These are phyloP conservation scores for Alternaria metachromatica DNA, from an alignment of 2,329 filamentous ascomycete species.

Conservation along the genomic window DNA sequence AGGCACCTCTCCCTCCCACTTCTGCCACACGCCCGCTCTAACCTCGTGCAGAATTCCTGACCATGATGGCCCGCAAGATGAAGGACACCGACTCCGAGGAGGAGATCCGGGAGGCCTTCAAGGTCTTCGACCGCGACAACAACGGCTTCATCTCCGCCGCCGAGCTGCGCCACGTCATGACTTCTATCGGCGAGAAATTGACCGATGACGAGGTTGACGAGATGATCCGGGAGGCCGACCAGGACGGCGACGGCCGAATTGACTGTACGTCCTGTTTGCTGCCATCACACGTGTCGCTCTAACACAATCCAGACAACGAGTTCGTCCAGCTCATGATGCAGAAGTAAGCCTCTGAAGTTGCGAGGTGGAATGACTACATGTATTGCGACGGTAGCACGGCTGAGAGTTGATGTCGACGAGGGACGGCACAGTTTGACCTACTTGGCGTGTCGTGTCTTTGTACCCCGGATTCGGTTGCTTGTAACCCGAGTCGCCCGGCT, in stretches of 20 bases:
- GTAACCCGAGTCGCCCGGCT: conserved; percentile 6
- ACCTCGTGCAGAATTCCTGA: conserved; percentile 62
- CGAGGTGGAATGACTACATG: conserved; percentile 39
- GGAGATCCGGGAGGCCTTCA: conserved; percentile 70
- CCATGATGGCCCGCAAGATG: conserved; percentile 70
- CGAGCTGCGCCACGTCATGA: conserved; percentile 69
- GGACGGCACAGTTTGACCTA: conserved; percentile 21
- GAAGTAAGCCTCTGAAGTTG: conserved; percentile 50
- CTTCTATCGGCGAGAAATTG: conserved; percentile 68
- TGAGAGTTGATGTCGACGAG: conserved; percentile 36
- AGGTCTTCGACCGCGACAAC: conserved; percentile 70
- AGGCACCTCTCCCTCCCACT: conserved; percentile 46
- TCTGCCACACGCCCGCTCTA: background rate
- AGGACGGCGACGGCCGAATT: conserved; percentile 69
- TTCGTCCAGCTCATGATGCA: conserved; percentile 65
- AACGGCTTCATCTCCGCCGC: conserved; percentile 70
- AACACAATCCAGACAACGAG: conserved; percentile 57
- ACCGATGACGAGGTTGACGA: conserved; percentile 68
- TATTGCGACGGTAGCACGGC: conserved; percentile 38
- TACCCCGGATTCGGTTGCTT: conserved; percentile 10
- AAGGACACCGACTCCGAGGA: conserved; percentile 68
- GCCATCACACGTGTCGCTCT: background rate
- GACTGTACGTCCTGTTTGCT: conserved; percentile 59
- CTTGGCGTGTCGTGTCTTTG: conserved; percentile 11
- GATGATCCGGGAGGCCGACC: conserved; percentile 70